Base-by-base conservation (phyloP, 2,329 filamentous ascomycete species). In the Trichoderma sp. region DNA sequence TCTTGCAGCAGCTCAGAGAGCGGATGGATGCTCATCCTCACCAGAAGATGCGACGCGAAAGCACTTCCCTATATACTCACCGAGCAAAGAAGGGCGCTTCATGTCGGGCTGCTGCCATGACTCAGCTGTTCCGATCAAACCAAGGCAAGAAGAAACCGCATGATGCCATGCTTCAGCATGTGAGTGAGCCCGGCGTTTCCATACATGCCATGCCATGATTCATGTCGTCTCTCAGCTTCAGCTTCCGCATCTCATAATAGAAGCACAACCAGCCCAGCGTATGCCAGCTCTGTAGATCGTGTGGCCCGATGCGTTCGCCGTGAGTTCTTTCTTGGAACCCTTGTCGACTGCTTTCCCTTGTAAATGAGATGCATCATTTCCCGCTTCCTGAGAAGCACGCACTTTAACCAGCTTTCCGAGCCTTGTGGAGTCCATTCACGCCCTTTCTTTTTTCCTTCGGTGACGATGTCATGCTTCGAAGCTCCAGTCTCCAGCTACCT, bases 401-500 rank as follows among this genome's bases (percentile, higher is more conserved):
- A 44, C 39, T 57, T 60, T 43, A 45, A 30, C 19, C 39, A 44
- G 12, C 48, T 30, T 19, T 52, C 2, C 47, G 24, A 44, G 41
- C 47, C 21, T 39, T 52, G 58, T 61, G 58, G 58, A 61, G 48
- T 41, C 58, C 12, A 19, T 21, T 48, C n/a, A 19, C 30, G 26
- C 21, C 24, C 17, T 61, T 26, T 21, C 17, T 61, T 26, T 21
- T 26, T 28, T 44, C 26, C 50, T 47, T 59, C 48, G n/a, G 41
- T 34, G 5, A 30, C 43, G 39, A 44, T 43, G 59, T 34, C 59
- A 52, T 24, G 50, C 50, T 10, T 48, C 41, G 44, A 39, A 34
- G 17, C 5, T 21, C 34, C 6, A 30, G 47, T 26, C 45, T 28
- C 30, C 6, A 30, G 30, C 30, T 30, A 9, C 30, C 43, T 39